A percentile compares a stretch with the other conserved stretches of the same genome.
Evolutionary conservation across 768 basidiomycete genomes (phyloP).

Genomic region (Lactarius vividus): DNA sequence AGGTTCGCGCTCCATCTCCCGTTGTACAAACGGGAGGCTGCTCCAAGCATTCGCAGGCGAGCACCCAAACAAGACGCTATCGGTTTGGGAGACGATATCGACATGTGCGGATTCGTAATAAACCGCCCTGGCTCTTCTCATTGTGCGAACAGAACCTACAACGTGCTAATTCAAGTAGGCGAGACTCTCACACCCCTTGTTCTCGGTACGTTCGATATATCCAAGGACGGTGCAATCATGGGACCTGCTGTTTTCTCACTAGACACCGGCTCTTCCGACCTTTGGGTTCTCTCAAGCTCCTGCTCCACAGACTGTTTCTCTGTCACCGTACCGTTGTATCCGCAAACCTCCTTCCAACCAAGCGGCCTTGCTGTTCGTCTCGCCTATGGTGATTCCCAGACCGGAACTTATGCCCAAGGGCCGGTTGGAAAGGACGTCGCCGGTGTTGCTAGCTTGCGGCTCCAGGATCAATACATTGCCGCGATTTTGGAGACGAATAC

Average conservation of each 20-base stretch:
- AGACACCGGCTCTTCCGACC: constrained; percentile 79
- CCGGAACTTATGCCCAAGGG: constrained; percentile 67
- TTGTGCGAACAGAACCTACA: constrained; percentile 52
- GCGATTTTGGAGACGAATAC: constrained; percentile 70
- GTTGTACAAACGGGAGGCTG: constrained; percentile 10
- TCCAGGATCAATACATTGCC: constrained; percentile 57
- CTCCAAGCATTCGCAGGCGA: constrained; percentile 1
- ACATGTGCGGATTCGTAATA: constrained; percentile 49
- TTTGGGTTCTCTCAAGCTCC: constrained; percentile 66
- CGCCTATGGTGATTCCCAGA: constrained; percentile 67
- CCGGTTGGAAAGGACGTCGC: constrained; percentile 59
- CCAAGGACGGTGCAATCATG: neutral
- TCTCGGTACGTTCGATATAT: constrained; percentile 45
- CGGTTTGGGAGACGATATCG: constrained; percentile 59
- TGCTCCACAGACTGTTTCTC: constrained; percentile 47
- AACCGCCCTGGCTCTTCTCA: neutral
- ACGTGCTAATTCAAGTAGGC: constrained; percentile 57
- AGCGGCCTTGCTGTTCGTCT: constrained; percentile 48
- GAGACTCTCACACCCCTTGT: constrained; percentile 51
- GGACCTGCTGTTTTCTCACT: neutral
- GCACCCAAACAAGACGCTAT: constrained; percentile 32
- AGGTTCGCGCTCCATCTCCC: constrained; percentile 16
- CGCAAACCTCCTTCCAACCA: constrained; percentile 47
- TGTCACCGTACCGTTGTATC: constrained; percentile 46
- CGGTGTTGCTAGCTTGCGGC: constrained; percentile 49